phyloP scores from a whole-genome alignment of 2,329 filamentous ascomycete species.

The Pseudogymnoascus sp. region DNA sequence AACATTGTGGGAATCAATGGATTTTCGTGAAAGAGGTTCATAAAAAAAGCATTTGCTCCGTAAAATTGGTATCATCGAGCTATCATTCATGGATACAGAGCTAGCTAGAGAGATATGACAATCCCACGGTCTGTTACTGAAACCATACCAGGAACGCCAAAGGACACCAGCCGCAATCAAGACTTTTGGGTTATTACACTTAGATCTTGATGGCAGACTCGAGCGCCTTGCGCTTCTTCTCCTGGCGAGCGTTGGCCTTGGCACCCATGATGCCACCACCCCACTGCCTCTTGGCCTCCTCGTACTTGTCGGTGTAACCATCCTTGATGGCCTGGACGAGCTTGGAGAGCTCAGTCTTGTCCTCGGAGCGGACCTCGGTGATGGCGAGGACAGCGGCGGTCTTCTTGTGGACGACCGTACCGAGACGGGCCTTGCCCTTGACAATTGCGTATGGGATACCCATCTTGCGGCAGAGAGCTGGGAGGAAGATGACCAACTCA shows the following conservation, averaged over 20 bases:
- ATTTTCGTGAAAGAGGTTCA: background rate
- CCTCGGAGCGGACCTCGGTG: conserved; percentile 94
- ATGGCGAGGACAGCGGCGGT: conserved; percentile 93
- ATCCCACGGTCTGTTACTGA: conserved; percentile 9
- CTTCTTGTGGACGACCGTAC: conserved; percentile 99
- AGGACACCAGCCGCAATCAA: conserved; percentile 19
- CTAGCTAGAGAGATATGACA: conserved; percentile 20
- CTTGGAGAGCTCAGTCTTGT: conserved; percentile 98
- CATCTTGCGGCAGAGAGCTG: conserved; percentile 99
- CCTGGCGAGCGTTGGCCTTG: conserved; percentile 73
- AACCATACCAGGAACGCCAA: conserved; percentile 27
- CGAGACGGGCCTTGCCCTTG: conserved; percentile 99
- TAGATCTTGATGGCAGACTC: conserved; percentile 98
- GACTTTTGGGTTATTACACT: conserved; percentile 25
- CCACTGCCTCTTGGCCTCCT: conserved; percentile 88
- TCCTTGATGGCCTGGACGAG: conserved; percentile 95
- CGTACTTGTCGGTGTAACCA: conserved; percentile 92
- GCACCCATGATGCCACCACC: conserved; percentile 98
- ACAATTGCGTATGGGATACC: conserved; percentile 98
- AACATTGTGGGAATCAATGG: background rate
- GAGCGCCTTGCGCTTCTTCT: conserved; percentile 72
- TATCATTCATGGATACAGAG: conserved; percentile 26
- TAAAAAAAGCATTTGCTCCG: conserved; percentile 7
- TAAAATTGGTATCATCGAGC: conserved; percentile 29
- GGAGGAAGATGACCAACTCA: conserved; percentile 98